Evolutionary conservation across 73 alveolate species (phyloP).

Genomic region (Chromera velia): DNA sequence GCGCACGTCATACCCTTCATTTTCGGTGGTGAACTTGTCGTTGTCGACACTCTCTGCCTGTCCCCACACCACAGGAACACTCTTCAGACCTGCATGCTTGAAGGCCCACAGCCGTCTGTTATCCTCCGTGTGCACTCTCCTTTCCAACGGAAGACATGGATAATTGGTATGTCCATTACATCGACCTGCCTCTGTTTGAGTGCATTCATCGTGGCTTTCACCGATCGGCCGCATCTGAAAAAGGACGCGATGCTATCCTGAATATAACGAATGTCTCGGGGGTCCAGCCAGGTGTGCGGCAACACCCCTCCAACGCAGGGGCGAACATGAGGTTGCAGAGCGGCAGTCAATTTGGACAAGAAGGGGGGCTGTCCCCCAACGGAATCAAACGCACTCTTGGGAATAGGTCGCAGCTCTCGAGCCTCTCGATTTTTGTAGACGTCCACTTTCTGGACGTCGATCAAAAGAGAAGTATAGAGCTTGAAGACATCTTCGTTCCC

Average conservation of each 20-base stretch:
- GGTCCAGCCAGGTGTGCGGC: background rate
- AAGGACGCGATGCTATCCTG: slow-evolving; percentile 13
- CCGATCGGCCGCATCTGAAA: background rate
- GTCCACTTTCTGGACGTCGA: slow-evolving; percentile 5
- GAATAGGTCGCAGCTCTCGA: background rate
- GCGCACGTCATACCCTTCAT: background rate
- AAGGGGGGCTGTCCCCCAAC: background rate
- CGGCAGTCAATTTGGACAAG: background rate
- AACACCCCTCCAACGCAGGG: background rate
- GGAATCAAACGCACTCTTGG: background rate
- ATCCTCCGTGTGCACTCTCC: slow-evolving; percentile 17
- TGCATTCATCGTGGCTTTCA: background rate
- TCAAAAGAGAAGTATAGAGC: background rate
- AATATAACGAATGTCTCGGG: background rate
- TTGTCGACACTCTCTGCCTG: background rate
- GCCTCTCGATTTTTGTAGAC: background rate
- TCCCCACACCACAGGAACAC: background rate
- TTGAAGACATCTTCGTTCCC: background rate
- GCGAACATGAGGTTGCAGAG: background rate
- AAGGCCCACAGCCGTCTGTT: slow-evolving; percentile 28
- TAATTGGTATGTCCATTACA: background rate
- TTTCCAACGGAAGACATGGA: slow-evolving; percentile 1
- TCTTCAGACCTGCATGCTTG: slow-evolving; percentile 10
- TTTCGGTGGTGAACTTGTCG: background rate
- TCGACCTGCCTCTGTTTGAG: no score